Percentiles rank a stretch among this genome's conserved stretches.
Conservation (phyloP, 2,329 filamentous ascomycete species). For the Chalaropsis thielavioides region DNA sequence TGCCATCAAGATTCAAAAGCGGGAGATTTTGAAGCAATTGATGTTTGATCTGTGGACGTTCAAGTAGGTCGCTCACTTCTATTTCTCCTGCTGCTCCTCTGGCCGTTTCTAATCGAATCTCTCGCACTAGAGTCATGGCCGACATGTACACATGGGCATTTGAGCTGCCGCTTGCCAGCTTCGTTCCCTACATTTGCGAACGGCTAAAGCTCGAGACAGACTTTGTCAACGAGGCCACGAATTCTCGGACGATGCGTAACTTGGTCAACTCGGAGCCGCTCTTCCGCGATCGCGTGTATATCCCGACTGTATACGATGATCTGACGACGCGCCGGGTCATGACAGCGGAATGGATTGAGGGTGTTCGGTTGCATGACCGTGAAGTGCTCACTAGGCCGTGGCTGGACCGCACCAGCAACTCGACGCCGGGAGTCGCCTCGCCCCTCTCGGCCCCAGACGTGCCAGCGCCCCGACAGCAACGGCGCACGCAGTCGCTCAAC, state of each 20-base stretch:
- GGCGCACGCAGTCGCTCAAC: slow-evolving; percentile 37
- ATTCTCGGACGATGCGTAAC: slow-evolving; percentile 68
- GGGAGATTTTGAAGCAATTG: slow-evolving; percentile 81
- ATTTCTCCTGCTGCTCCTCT: background rate
- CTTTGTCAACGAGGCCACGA: slow-evolving; percentile 80
- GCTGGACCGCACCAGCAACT: slow-evolving; percentile 60
- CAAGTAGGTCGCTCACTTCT: slow-evolving; percentile 40
- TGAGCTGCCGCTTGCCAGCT: slow-evolving; percentile 77
- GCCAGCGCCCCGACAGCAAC: slow-evolving; percentile 29
- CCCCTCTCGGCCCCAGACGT: slow-evolving; percentile 41
- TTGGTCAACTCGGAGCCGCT: slow-evolving; percentile 63
- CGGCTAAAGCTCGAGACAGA: slow-evolving; percentile 88
- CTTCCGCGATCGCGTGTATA: slow-evolving; percentile 68
- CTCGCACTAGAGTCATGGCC: slow-evolving; percentile 49
- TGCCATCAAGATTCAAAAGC: slow-evolving; percentile 92
- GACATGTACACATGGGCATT: slow-evolving; percentile 76
- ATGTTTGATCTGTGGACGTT: slow-evolving; percentile 94
- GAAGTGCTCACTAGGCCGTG: slow-evolving; percentile 62
- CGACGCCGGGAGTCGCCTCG: slow-evolving; percentile 62
- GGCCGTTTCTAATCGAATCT: background rate
- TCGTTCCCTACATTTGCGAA: slow-evolving; percentile 88
- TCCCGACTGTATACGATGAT: slow-evolving; percentile 72
- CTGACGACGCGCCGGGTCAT: slow-evolving; percentile 72
- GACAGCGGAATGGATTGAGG: slow-evolving; percentile 96
- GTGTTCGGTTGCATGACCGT: slow-evolving; percentile 84